A percentile compares a stretch with the other conserved stretches of the same genome.
These are phyloP conservation scores for Coniferiporia weirii DNA, from an alignment of 1,284 basidiomycete species.

Conservation along the genomic window DNA sequence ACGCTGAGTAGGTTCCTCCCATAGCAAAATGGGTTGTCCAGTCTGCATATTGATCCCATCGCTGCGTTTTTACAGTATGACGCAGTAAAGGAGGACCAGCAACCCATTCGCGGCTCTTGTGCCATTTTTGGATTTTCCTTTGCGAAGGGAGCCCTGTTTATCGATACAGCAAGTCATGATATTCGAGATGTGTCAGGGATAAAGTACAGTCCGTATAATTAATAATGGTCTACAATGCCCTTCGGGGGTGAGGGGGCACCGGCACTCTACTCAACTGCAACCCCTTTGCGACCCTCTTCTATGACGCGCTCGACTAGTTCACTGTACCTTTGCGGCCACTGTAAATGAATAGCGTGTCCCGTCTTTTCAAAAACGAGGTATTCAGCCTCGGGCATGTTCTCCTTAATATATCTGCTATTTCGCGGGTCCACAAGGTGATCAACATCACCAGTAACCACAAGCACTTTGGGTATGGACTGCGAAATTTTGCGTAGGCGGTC, in stretches of 20 bases:
- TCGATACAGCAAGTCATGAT: background rate
- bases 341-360: constrained; percentile 65
- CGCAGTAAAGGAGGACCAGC: background rate
- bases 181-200: background rate
- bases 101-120: background rate
- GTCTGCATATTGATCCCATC: too few species aligned
- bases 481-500: constrained; percentile 54
- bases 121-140: too few species aligned
- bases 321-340: constrained; percentile 50
- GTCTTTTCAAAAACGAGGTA: constrained; percentile 56
- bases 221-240: background rate
- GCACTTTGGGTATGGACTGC: constrained; percentile 50
- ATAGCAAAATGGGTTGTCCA: too few species aligned
- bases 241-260: background rate
- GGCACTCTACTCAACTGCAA: background rate
- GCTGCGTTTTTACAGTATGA: background rate
- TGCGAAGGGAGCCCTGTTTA: too few species aligned
- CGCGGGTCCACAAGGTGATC: constrained; percentile 61
- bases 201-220: background rate
- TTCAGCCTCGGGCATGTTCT: constrained; percentile 66
- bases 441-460: constrained; percentile 70
- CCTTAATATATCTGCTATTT: constrained; percentile 55
- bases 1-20: background rate
- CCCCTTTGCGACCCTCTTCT: constrained; percentile 39
- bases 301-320: constrained; percentile 52